Conservation (phyloP, 2,329 filamentous ascomycete species). For the Diaporthe helianthi region DNA sequence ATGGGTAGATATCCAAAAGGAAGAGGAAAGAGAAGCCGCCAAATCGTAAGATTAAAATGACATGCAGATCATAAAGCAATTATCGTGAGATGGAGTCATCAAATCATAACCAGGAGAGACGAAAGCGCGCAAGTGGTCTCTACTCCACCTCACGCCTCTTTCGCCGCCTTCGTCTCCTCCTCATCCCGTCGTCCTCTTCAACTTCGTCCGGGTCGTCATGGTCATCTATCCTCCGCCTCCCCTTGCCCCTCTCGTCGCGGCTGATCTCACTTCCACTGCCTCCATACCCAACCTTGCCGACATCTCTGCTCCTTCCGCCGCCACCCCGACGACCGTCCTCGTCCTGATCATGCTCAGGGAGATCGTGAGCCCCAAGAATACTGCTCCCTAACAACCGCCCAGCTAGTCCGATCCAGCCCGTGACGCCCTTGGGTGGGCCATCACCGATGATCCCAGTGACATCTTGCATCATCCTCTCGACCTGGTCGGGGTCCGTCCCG, state of each 20-base stretch:
- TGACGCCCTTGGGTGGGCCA: slow-evolving; percentile 29
- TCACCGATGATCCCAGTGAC: slow-evolving; percentile 45
- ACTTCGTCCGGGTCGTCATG: slow-evolving; percentile 30
- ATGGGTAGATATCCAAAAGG: slow-evolving; percentile 28
- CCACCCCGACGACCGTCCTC: neutral
- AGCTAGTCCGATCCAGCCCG: slow-evolving; percentile 41
- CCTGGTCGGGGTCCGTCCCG: slow-evolving; percentile 51
- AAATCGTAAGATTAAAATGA: neutral
- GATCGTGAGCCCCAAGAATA: slow-evolving; percentile 35
- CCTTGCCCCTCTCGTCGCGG: slow-evolving; percentile 34
- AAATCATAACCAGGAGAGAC: neutral
- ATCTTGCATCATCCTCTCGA: slow-evolving; percentile 47
- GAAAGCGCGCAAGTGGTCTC: neutral
- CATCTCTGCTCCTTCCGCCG: neutral
- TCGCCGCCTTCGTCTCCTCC: slow-evolving; percentile 34
- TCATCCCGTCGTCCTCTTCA: slow-evolving; percentile 36
- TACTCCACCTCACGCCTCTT: slow-evolving; percentile 28
- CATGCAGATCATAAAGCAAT: neutral
- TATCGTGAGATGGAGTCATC: slow-evolving; percentile 22
- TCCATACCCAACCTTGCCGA: slow-evolving; percentile 23
- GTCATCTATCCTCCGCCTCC: slow-evolving; percentile 26
- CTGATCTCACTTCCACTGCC: slow-evolving; percentile 31
- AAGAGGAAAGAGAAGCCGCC: neutral
- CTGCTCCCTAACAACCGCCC: slow-evolving; percentile 40
- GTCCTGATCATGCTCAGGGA: slow-evolving; percentile 24